A percentile compares a stretch with the other conserved stretches of the same genome.
Conservation (phyloP, 495 filamentous ascomycete species). For the Penicillium ucsense region DNA sequence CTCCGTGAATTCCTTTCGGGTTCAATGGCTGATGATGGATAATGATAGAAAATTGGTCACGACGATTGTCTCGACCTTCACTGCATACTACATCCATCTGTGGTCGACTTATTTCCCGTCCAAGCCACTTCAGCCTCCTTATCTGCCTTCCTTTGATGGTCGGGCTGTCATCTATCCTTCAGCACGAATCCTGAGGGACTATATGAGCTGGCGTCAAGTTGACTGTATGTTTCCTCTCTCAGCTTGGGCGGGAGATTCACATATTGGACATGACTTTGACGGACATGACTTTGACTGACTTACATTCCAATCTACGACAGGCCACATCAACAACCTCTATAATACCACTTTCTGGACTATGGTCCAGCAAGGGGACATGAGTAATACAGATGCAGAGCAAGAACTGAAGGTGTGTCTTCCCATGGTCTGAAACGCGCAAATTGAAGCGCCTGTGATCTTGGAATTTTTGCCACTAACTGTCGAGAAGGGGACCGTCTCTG, state of each 20-base stretch:
- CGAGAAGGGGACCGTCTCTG: conserved; percentile 62
- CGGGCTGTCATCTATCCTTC: conserved; percentile 81
- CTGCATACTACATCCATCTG: conserved; percentile 75
- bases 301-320: conserved; percentile 24
- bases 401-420: conserved; percentile 49
- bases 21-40: too few species aligned
- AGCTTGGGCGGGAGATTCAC: too few species aligned
- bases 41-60: conserved; percentile 68
- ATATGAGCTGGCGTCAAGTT: conserved; percentile 93
- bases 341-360: conserved; percentile 95
- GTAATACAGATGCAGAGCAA: conserved; percentile 66
- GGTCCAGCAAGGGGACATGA: conserved; percentile 66
- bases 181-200: conserved; percentile 71
- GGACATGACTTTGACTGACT: too few species aligned
- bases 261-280: too few species aligned
- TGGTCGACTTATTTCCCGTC: conserved; percentile 71
- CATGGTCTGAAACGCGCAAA: neutral
- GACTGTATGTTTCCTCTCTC: conserved; percentile 56
- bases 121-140: conserved; percentile 53
- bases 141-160: conserved; percentile 82
- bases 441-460: neutral
- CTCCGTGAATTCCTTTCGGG: too few species aligned
- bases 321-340: conserved; percentile 96
- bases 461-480: neutral
- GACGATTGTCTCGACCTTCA: conserved; percentile 86